phyloP scores from a whole-genome alignment of 768 basidiomycete species.

The Lentinula raphanica region DNA sequence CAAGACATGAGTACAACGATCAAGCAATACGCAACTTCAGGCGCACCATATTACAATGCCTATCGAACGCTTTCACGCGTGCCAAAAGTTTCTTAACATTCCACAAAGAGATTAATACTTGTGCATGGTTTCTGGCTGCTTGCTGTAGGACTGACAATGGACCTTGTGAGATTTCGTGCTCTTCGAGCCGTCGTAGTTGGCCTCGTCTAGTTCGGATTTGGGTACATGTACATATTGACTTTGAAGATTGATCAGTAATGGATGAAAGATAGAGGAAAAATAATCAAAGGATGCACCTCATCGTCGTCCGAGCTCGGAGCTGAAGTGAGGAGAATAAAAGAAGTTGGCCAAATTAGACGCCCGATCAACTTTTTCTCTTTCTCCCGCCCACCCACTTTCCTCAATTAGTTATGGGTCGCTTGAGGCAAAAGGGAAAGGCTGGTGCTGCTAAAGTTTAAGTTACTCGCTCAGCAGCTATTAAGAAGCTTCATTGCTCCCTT shows the following conservation, averaged over 20 bases:
- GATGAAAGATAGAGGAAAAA: not conserved
- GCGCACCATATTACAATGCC: constrained; percentile 94
- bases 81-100: constrained; percentile 98
- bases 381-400: not conserved
- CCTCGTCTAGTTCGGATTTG: constrained; percentile 96
- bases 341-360: not conserved
- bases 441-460: constrained; percentile 90
- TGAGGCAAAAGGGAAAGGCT: constrained; percentile 81
- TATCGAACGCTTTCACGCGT: constrained; percentile 96
- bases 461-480: constrained; percentile 86
- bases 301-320: not conserved
- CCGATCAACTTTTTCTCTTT: constrained; percentile 5
- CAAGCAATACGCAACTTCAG: not conserved
- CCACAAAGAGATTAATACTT: constrained; percentile 87
- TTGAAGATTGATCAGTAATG: constrained; percentile 9
- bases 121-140: constrained; percentile 48
- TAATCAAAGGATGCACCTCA: not conserved
- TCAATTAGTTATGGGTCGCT: constrained; percentile 59
- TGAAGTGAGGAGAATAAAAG: no score
- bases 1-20: not conserved
- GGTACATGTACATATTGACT: constrained; percentile 97
- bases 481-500: constrained; percentile 93
- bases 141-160: constrained; percentile 94
- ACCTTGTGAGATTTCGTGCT: constrained; percentile 98
- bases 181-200: constrained; percentile 94